Evolutionary conservation across 306 rosid genomes (phyloP).

Genomic region (Benincasa hispida): DNA sequence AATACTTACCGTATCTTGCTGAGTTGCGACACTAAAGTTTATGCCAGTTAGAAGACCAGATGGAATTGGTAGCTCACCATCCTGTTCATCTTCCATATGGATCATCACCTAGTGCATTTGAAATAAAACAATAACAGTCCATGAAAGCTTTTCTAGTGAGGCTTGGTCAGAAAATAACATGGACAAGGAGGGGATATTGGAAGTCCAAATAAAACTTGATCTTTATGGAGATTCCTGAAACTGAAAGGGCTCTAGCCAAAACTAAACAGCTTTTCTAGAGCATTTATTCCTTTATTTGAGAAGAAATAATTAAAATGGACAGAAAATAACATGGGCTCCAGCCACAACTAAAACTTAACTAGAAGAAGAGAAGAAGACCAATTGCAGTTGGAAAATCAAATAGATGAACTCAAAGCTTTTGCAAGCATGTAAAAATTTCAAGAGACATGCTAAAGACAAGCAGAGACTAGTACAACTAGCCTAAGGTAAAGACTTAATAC

Average conservation of each 20-base stretch:
- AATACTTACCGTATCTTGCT: conserved; percentile 6
- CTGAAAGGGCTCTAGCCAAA: no score
- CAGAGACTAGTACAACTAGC: background rate
- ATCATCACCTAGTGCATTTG: background rate
- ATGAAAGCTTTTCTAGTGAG: no score
- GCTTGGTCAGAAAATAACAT: background rate
- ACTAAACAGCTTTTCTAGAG: no score
- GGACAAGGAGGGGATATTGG: background rate
- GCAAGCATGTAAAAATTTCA: background rate
- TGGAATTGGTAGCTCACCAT: conserved; percentile 9
- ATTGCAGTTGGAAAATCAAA: background rate
- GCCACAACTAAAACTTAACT: background rate
- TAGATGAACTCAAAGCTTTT: background rate
- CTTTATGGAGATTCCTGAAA: background rate
- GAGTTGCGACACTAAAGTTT: conserved; percentile 7
- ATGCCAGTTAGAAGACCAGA: conserved; percentile 9
- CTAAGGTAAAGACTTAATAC: background rate
- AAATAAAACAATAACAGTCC: no score
- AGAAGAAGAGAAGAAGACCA: background rate
- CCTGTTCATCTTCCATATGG: conserved; percentile 9
- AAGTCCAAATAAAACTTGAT: no score
- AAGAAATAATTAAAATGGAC: no score
- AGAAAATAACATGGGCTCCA: no score
- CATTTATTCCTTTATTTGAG: no score
- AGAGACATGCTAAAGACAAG: background rate